Conservation (phyloP, 2,329 filamentous ascomycete species). For the Nannizziopsis barbatae region DNA sequence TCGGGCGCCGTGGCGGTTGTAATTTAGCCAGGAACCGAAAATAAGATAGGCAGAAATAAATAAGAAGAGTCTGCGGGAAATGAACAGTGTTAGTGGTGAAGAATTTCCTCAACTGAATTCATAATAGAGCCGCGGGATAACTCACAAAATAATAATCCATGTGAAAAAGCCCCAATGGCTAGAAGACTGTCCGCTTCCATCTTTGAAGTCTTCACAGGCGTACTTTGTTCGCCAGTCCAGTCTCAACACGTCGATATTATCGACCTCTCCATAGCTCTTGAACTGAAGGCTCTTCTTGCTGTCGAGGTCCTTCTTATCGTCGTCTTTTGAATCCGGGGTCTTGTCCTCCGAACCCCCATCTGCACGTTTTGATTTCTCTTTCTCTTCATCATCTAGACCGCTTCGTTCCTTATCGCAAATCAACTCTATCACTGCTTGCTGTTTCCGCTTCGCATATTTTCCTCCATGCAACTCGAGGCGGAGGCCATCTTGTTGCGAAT, state of each 20-base stretch:
- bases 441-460: slow-evolving; percentile 35
- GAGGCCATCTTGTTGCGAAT: slow-evolving; percentile 61
- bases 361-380: slow-evolving; percentile 19
- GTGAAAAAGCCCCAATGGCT: slow-evolving; percentile 89
- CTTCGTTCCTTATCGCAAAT: slow-evolving; percentile 62
- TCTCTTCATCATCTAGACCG: slow-evolving; percentile 50
- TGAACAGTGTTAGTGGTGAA: not conserved
- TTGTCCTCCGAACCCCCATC: slow-evolving; percentile 21
- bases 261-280: slow-evolving; percentile 56
- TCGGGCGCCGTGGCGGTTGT: slow-evolving; percentile 87
- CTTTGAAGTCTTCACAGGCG: slow-evolving; percentile 53
- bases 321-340: slow-evolving; percentile 22
- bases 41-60: slow-evolving; percentile 81
- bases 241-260: slow-evolving; percentile 53
- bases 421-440: slow-evolving; percentile 71
- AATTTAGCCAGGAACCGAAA: slow-evolving; percentile 97
- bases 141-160: slow-evolving; percentile 89
- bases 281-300: slow-evolving; percentile 56
- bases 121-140: slow-evolving; percentile 2
- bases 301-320: slow-evolving; percentile 27
- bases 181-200: slow-evolving; percentile 29
- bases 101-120: too few relatives aligned
- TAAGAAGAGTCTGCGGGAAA: slow-evolving; percentile 61
- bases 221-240: slow-evolving; percentile 81
- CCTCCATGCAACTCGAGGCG: slow-evolving; percentile 53